Base-by-base conservation (phyloP, 768 basidiomycete genomes). In the Tylopilus intermedius region DNA sequence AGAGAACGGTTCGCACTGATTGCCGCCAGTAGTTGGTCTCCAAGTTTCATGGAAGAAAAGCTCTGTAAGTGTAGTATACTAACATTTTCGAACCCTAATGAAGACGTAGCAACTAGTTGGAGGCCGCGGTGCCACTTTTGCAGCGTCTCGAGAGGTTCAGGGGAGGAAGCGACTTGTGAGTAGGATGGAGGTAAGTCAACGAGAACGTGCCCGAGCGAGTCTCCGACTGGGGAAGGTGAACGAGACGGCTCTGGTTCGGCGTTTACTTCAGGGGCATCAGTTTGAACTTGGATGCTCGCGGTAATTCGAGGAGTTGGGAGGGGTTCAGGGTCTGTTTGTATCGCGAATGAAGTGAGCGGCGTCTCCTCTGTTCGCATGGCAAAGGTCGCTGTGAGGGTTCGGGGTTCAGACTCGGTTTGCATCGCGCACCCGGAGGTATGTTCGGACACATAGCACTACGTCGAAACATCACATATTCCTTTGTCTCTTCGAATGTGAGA, bases 101-200 rank as follows among this genome's bases (percentile, higher is more conserved):
- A n/a, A n/a, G n/a, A n/a, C n/a, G n/a, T n/a, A n/a, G n/a, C n/a
- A n/a, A n/a, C n/a, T n/a, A 76, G 54, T 37, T 65, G 59, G 15
- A 78, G 75, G 32, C 86, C 86, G 2, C 74, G 74, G 63, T 92
- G 90, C 80, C 84, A 88, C 53, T 84, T 81, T 62, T 77, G 81
- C 48, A 91, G 74, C 2, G 78, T 74, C 47, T 82, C 84, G 18
- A 76, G 72, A 3, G 81, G 79, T 27, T 80, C 71, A 22, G 51
- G 74, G 75, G 58, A 74, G 75, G 58, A 74, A 18, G 80, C 71
- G 39, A 83, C 73, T 61, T 83, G 80, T 54, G 79, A 76, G 63
- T 92, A 90, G 2, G 88, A 81, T 0, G 90, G 90, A 0, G 90
- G 89, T 35, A 83, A 75, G 57, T 90, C 88, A 24, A 21, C 49